Conservation (phyloP, 768 basidiomycete species). For the Hypholoma sublateritium region DNA sequence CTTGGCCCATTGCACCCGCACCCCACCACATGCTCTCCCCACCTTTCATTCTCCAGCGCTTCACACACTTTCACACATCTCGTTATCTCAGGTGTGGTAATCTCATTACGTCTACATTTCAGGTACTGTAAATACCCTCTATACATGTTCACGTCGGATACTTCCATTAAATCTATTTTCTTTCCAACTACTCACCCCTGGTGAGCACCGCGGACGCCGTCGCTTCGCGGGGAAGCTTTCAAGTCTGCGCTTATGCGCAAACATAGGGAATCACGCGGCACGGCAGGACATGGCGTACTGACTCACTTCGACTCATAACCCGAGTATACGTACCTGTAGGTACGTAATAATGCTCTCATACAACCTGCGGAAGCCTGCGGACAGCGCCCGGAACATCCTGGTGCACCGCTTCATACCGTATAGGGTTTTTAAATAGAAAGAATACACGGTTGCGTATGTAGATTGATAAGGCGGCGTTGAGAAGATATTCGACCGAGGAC, state of each 20-base stretch:
- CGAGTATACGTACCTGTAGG: too few species aligned
- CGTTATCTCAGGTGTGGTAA: conserved; percentile 1
- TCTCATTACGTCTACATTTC: conserved; percentile 2
- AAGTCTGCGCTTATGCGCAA: neutral
- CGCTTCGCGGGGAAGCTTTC: neutral
- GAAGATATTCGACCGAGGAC: too few species aligned
- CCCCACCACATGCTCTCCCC: conserved; percentile 7
- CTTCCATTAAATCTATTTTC: conserved; percentile 5
- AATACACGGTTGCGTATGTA: too few species aligned
- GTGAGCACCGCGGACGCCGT: neutral
- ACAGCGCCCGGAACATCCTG: too few species aligned
- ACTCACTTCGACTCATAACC: too few species aligned
- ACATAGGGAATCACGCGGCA: too few species aligned
- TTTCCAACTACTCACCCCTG: neutral
- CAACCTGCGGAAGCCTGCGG: too few species aligned
- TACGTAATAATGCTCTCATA: too few species aligned
- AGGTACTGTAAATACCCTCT: conserved; percentile 23
- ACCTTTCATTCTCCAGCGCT: neutral
- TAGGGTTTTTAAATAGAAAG: too few species aligned
- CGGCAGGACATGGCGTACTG: too few species aligned
- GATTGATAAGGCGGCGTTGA: too few species aligned
- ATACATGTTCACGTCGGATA: conserved; percentile 22
- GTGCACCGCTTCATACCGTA: too few species aligned
- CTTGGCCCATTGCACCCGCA: neutral
- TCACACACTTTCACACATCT: conserved; percentile 1